Evolutionary conservation across 2,329 filamentous ascomycete genomes (phyloP).

Genomic region (Chaetomium globosum): DNA sequence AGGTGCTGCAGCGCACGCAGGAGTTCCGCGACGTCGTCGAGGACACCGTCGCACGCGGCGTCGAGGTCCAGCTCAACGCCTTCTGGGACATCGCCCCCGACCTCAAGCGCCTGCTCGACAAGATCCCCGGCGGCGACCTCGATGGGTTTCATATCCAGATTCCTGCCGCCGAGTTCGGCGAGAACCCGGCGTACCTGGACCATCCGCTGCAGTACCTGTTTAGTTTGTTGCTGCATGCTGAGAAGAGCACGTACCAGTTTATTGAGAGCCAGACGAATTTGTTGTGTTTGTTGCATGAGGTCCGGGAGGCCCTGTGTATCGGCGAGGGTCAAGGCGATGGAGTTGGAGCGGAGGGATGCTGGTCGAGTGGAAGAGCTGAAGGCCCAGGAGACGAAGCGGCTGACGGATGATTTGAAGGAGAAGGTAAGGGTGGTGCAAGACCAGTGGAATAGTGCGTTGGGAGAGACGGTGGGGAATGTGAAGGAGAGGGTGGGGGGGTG

Average conservation of each 20-base stretch:
- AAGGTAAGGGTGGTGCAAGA: slow-evolving; percentile 89
- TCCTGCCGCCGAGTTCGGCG: slow-evolving; percentile 74
- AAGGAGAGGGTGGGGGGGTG: slow-evolving; percentile 74
- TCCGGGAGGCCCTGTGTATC: slow-evolving; percentile 77
- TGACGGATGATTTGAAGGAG: slow-evolving; percentile 89
- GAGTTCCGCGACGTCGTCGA: slow-evolving; percentile 80
- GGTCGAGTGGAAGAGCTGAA: slow-evolving; percentile 59
- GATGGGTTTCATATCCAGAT: slow-evolving; percentile 72
- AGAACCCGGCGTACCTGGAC: slow-evolving; percentile 78
- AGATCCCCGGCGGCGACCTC: slow-evolving; percentile 65
- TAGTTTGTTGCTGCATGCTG: slow-evolving; percentile 78
- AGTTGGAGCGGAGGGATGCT: slow-evolving; percentile 60
- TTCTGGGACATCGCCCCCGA: slow-evolving; percentile 98
- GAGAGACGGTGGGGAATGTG: slow-evolving; percentile 70
- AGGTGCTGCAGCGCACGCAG: slow-evolving; percentile 71
- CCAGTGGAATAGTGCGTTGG: slow-evolving; percentile 87
- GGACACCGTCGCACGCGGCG: slow-evolving; percentile 80
- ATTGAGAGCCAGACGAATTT: slow-evolving; percentile 94
- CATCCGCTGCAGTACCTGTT: slow-evolving; percentile 92
- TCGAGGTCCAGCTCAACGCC: slow-evolving; percentile 86
- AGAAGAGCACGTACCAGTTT: slow-evolving; percentile 94
- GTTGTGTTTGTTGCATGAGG: slow-evolving; percentile 86
- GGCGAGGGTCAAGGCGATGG: slow-evolving; percentile 65
- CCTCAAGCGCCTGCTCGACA: slow-evolving; percentile 75
- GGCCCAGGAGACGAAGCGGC: slow-evolving; percentile 65